phyloP scores from a whole-genome alignment of 352 stramenopile genomes.

The Globisporangium barbulae region DNA sequence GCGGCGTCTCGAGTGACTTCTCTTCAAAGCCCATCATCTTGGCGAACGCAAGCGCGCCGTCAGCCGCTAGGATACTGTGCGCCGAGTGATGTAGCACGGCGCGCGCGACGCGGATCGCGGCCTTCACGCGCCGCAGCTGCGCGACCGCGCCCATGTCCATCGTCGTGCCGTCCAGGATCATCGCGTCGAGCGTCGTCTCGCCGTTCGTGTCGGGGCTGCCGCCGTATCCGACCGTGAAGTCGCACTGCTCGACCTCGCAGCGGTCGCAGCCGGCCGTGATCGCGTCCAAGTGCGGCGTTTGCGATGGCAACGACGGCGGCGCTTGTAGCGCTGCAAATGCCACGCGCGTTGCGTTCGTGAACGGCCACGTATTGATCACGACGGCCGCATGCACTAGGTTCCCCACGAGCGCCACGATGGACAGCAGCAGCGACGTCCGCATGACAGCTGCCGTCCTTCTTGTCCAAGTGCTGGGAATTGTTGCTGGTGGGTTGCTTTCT shows the following conservation, averaged over 20 bases:
- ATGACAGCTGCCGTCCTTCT: neutral
- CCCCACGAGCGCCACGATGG: neutral
- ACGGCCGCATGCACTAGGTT: slow-evolving; percentile 25
- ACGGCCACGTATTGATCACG: slow-evolving; percentile 86
- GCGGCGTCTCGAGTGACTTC: slow-evolving; percentile 57
- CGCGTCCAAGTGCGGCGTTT: slow-evolving; percentile 44
- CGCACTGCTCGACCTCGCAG: slow-evolving; percentile 85
- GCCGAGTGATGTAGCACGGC: slow-evolving; percentile 87
- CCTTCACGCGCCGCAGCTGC: slow-evolving; percentile 74
- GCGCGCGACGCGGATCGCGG: slow-evolving; percentile 79
- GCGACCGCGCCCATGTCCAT: slow-evolving; percentile 87
- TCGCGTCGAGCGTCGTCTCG: slow-evolving; percentile 89
- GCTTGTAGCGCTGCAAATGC: slow-evolving; percentile 47
- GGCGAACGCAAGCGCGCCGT: slow-evolving; percentile 83
- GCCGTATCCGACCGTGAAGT: slow-evolving; percentile 87
- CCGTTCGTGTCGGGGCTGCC: slow-evolving; percentile 83
- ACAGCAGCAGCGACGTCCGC: neutral
- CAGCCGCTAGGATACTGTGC: slow-evolving; percentile 85
- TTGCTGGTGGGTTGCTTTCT: neutral
- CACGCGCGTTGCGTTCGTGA: slow-evolving; percentile 62
- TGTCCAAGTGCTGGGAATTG: neutral
- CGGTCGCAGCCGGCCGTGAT: slow-evolving; percentile 68
- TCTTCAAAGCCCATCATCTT: slow-evolving; percentile 91
- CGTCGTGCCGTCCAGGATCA: slow-evolving; percentile 86
- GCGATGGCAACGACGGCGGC: slow-evolving; percentile 3